Evolutionary conservation across 2,329 filamentous ascomycete genomes (phyloP).

Genomic region (Xylariaceae sp.): DNA sequence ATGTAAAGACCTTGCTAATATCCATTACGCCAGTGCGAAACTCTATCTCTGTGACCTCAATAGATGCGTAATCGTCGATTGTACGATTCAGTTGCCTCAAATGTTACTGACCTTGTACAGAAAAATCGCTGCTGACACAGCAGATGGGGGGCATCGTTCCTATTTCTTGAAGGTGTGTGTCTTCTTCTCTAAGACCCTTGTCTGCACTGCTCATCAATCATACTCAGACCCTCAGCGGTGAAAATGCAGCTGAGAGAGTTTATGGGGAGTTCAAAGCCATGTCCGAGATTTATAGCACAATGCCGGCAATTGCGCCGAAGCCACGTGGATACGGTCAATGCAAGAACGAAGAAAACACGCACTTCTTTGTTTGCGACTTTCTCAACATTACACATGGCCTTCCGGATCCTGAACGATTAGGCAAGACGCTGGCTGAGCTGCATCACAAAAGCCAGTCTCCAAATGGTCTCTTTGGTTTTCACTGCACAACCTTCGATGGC

Average conservation of each 20-base stretch:
- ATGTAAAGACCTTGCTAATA: too few relatives aligned
- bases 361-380: constrained; percentile 20
- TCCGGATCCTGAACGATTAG: constrained; percentile 16
- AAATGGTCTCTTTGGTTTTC: constrained; percentile 18
- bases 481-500: constrained; percentile 17
- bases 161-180: constrained; percentile 13
- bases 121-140: constrained; percentile 1
- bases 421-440: constrained; percentile 16
- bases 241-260: constrained; percentile 12
- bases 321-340: constrained; percentile 9
- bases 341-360: background rate
- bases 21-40: too few relatives aligned
- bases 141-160: background rate
- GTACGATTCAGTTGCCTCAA: too few relatives aligned
- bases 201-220: too few relatives aligned
- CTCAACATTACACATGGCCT: constrained; percentile 5
- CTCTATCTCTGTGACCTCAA: too few relatives aligned
- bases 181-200: background rate
- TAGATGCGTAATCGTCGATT: too few relatives aligned
- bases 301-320: constrained; percentile 11
- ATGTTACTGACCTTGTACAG: too few relatives aligned
- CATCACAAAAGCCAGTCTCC: constrained; percentile 22
- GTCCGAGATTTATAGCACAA: constrained; percentile 10
- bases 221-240: background rate
- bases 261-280: constrained; percentile 13